phyloP scores from a whole-genome alignment of 352 stramenopile genomes.

The Globisporangium emineosum region DNA sequence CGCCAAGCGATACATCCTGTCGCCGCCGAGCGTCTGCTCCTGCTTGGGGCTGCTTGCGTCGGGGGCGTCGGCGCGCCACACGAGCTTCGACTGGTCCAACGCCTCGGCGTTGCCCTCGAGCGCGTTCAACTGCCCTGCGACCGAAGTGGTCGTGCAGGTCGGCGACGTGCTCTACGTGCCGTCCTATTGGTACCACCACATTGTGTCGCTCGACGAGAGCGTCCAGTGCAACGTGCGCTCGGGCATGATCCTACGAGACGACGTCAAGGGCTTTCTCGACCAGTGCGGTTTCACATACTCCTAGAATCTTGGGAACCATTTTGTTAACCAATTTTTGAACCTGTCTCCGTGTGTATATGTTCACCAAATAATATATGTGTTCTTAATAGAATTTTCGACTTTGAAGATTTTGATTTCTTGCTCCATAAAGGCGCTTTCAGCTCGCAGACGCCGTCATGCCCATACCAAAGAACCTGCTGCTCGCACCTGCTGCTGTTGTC shows the following conservation, averaged over 20 bases:
- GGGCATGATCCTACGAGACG: conserved; percentile 31
- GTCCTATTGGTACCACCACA: conserved; percentile 95
- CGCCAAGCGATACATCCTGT: conserved; percentile 91
- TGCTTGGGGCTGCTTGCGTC: conserved; percentile 73
- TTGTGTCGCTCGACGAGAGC: conserved; percentile 92
- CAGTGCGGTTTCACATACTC: conserved; percentile 34
- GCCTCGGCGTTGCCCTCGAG: conserved; percentile 24
- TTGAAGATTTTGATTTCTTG: neutral
- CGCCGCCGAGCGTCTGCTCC: conserved; percentile 84
- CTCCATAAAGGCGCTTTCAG: conserved; percentile 9
- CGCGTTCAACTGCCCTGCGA: conserved; percentile 51
- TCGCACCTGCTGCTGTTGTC: conserved; percentile 12
- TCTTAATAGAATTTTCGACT: neutral
- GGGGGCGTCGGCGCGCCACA: conserved; percentile 88
- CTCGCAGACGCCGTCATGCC: conserved; percentile 54
- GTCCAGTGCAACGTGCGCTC: conserved; percentile 94
- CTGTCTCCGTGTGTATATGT: too few relatives aligned
- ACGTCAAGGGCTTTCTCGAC: conserved; percentile 33
- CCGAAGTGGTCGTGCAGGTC: conserved; percentile 89
- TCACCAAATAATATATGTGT: too few relatives aligned
- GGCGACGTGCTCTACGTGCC: conserved; percentile 95
- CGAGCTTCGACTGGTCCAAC: conserved; percentile 90
- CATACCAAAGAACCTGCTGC: conserved; percentile 43
- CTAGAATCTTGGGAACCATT: neutral
- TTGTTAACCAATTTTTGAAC: neutral